Evolutionary conservation across 257 asterid species (phyloP).

Genomic region (Fraxinus pennsylvanica): DNA sequence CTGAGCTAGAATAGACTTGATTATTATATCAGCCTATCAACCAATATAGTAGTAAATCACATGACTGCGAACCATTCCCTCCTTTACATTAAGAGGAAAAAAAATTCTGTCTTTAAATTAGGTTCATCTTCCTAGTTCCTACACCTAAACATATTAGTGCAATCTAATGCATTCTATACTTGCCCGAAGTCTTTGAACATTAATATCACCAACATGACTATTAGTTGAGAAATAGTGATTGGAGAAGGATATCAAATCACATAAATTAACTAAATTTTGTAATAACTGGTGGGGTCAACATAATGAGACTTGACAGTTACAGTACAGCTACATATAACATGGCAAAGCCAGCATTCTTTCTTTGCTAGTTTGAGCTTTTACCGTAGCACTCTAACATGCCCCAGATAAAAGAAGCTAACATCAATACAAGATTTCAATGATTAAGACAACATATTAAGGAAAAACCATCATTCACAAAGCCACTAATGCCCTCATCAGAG

Average conservation of each 20-base stretch:
- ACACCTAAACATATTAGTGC: not conserved
- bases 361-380: not conserved
- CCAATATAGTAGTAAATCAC: not conserved
- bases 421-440: not conserved
- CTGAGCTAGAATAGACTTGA: not conserved
- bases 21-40: constrained; percentile 7
- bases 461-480: not conserved
- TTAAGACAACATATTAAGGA: not conserved
- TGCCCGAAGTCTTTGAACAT: not conserved
- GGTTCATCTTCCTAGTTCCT: not conserved
- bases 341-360: not conserved
- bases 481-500: constrained; percentile 5
- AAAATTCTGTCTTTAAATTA: not conserved
- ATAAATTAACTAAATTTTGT: not conserved
- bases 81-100: not conserved
- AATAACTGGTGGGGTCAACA: not conserved
- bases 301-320: not conserved
- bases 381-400: not conserved
- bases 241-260: not conserved
- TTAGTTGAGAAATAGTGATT: constrained; percentile 3
- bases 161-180: not conserved
- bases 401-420: not conserved
- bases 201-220: not conserved
- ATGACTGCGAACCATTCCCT: not conserved
- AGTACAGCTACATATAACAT: not conserved